These are phyloP conservation scores for Wallacemonas sp. DNA, from an alignment of 208 protist species.

Conservation along the genomic window DNA sequence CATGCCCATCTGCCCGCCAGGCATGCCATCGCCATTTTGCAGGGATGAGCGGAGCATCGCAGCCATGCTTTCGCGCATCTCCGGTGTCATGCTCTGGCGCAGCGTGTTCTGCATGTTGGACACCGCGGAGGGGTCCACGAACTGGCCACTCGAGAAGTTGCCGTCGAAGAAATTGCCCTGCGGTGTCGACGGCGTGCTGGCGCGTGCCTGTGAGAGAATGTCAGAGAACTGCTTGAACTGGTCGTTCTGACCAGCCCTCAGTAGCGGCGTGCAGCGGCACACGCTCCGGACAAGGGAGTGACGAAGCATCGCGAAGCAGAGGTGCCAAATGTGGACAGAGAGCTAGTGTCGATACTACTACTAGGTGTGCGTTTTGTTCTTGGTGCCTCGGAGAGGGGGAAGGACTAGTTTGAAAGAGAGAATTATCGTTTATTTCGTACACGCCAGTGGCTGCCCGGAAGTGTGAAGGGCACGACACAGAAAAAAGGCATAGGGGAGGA, in stretches of 20 bases:
- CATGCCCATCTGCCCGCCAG: conserved; percentile 71
- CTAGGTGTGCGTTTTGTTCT: no score
- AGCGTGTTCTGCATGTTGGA: conserved; percentile 74
- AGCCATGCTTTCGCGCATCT: conserved; percentile 85
- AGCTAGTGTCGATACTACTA: neutral
- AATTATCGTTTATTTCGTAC: no score
- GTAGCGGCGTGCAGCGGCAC: neutral
- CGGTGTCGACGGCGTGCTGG: conserved; percentile 12
- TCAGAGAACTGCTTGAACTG: conserved; percentile 65
- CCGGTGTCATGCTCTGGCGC: conserved; percentile 66
- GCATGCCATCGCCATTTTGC: conserved; percentile 57
- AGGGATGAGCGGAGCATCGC: conserved; percentile 71
- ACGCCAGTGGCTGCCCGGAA: no score
- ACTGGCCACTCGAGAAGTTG: conserved; percentile 57
- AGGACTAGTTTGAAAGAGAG: no score
- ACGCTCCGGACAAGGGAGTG: neutral
- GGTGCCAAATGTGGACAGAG: neutral
- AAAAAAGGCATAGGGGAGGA: no score
- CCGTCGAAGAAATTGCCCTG: conserved; percentile 73
- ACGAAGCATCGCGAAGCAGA: conserved; percentile 26
- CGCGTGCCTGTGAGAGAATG: conserved; percentile 53
- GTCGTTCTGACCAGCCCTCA: conserved; percentile 24
- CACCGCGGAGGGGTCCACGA: conserved; percentile 62
- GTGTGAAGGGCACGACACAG: no score
- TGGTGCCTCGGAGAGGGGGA: no score